Evolutionary conservation across 768 basidiomycete species (phyloP).

Genomic region (Coprinopsis sp.): DNA sequence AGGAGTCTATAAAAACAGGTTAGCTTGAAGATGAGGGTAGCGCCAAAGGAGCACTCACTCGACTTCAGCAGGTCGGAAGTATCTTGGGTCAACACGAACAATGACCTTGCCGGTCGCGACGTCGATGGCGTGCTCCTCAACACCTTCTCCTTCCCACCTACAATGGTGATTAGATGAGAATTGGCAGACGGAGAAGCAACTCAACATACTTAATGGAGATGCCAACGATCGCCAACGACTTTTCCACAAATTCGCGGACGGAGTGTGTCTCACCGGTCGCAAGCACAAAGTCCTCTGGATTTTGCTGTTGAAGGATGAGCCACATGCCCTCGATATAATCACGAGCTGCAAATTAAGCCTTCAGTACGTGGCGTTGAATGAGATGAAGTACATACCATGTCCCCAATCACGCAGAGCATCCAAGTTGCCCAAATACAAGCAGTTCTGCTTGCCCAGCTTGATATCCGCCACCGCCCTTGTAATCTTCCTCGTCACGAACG

Average conservation of each 20-base stretch:
- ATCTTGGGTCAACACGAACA: constrained; percentile 81
- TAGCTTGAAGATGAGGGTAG: constrained; percentile 5
- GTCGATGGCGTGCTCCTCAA: constrained; percentile 74
- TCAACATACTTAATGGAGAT: constrained; percentile 56
- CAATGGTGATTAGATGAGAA: constrained; percentile 5
- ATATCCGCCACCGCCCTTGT: constrained; percentile 92
- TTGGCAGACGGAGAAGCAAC: background rate
- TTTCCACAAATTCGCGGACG: constrained; percentile 90
- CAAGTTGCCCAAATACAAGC: constrained; percentile 90
- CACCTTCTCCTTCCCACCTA: constrained; percentile 73
- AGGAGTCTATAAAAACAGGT: constrained; percentile 52
- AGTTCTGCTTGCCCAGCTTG: constrained; percentile 79
- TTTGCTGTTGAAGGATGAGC: constrained; percentile 87
- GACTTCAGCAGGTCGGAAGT: constrained; percentile 96
- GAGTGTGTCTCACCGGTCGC: constrained; percentile 95
- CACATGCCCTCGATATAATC: constrained; percentile 99
- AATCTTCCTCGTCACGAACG: constrained; percentile 96
- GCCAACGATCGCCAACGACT: constrained; percentile 69
- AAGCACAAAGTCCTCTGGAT: constrained; percentile 86
- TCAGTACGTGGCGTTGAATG: background rate
- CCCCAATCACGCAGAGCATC: constrained; percentile 98
- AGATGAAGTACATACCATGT: constrained; percentile 57
- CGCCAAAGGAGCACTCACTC: constrained; percentile 48
- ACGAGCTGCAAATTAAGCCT: constrained; percentile 43
- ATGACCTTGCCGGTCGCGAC: constrained; percentile 62